phyloP scores from a whole-genome alignment of 805 yeast species.

The Hermanozyma aechmeae region DNA sequence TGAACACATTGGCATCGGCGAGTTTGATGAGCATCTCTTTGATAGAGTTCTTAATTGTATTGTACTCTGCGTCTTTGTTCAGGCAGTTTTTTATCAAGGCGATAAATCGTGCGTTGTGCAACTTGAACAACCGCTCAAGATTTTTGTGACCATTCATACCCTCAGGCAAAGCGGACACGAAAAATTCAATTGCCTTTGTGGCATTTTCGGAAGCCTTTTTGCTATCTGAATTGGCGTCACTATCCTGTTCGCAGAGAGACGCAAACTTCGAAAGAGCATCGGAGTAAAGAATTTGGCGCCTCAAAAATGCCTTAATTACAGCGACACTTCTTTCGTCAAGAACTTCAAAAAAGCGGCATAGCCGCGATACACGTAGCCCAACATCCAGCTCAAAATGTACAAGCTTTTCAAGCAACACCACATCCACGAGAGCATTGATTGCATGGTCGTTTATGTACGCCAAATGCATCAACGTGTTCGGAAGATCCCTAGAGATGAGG shows the following conservation, averaged over 20 bases:
- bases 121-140: constrained; percentile 40
- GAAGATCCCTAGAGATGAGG: constrained; percentile 40
- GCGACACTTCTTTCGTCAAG: constrained; percentile 51
- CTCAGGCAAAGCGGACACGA: constrained; percentile 55
- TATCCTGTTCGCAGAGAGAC: too few relatives aligned
- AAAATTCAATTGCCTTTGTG: too few relatives aligned
- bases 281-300: constrained; percentile 57
- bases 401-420: constrained; percentile 47
- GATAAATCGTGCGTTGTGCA: constrained; percentile 52
- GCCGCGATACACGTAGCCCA: constrained; percentile 45
- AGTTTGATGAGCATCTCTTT: constrained; percentile 54
- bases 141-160: constrained; percentile 38
- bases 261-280: constrained; percentile 40
- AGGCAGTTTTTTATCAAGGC: constrained; percentile 47
- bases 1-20: constrained; percentile 43
- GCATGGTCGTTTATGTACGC: constrained; percentile 65
- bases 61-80: constrained; percentile 49
- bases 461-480: constrained; percentile 54
- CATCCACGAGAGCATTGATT: constrained; percentile 60
- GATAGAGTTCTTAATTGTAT: constrained; percentile 49
- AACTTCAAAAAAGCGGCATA: constrained; percentile 37
- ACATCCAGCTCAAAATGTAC: too few relatives aligned
- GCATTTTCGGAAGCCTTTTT: too few relatives aligned
- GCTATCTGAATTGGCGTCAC: too few relatives aligned
- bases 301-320: constrained; percentile 60